These are phyloP conservation scores for Metahyphopichia silvanorum DNA, from an alignment of 805 yeast species.

Conservation along the genomic window DNA sequence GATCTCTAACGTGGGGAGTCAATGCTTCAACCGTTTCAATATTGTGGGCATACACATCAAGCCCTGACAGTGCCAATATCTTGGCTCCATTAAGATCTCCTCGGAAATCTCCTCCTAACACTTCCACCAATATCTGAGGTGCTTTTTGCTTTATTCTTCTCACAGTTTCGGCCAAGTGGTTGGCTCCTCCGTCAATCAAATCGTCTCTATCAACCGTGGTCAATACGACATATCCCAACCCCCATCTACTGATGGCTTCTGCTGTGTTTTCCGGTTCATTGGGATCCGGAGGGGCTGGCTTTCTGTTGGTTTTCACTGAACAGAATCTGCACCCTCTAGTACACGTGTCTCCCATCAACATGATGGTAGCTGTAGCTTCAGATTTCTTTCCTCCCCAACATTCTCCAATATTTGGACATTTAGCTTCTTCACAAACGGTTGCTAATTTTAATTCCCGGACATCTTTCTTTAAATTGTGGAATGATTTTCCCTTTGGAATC, in stretches of 20 bases:
- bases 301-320: slow-evolving; percentile 88
- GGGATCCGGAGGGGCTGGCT: slow-evolving; percentile 88
- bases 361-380: slow-evolving; percentile 95
- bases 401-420: slow-evolving; percentile 99
- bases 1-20: slow-evolving; percentile 93
- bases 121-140: slow-evolving; percentile 89
- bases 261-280: slow-evolving; percentile 98
- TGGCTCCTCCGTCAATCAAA: slow-evolving; percentile 86
- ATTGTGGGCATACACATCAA: slow-evolving; percentile 97
- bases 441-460: slow-evolving; percentile 84
- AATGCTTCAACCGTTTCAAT: slow-evolving; percentile 93
- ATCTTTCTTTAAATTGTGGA: slow-evolving; percentile 76
- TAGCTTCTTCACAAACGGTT: slow-evolving; percentile 98
- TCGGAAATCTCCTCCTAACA: slow-evolving; percentile 90
- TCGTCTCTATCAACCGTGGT: slow-evolving; percentile 99
- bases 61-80: slow-evolving; percentile 76
- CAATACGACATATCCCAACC: slow-evolving; percentile 93
- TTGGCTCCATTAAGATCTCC: slow-evolving; percentile 84
- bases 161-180: slow-evolving; percentile 88
- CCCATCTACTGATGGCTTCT: slow-evolving; percentile 96
- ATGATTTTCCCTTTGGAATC: slow-evolving; percentile 92
- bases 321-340: slow-evolving; percentile 99
- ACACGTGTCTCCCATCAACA: slow-evolving; percentile 98
- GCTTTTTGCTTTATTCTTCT: slow-evolving; percentile 79
- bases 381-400: slow-evolving; percentile 98